A percentile compares a stretch with the other conserved stretches of the same genome.
Evolutionary conservation across 768 basidiomycete genomes (phyloP).

Genomic region (Rhodotorula sphaerocarpa): DNA sequence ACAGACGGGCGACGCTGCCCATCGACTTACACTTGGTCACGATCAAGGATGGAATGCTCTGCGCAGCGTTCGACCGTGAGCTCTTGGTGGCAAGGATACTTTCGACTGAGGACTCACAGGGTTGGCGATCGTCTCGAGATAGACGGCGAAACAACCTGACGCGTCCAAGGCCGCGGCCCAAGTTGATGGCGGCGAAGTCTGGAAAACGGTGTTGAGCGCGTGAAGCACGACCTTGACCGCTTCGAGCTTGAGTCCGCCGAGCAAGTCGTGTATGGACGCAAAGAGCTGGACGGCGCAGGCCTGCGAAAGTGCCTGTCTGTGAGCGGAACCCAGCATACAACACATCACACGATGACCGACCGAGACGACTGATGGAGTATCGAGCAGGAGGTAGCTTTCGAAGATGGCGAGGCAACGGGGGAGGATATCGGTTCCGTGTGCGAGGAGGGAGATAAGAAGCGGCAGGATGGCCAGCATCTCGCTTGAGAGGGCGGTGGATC

Average conservation of each 20-base stretch:
- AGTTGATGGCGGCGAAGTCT: constrained; percentile 54
- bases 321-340: no score
- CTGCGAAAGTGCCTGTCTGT: neutral
- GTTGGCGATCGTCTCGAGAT: constrained; percentile 45
- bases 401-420: constrained; percentile 60
- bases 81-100: neutral
- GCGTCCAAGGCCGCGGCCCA: constrained; percentile 70
- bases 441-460: constrained; percentile 52
- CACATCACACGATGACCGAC: constrained; percentile 47
- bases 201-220: constrained; percentile 55
- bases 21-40: constrained; percentile 54
- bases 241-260: constrained; percentile 55
- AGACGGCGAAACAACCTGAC: constrained; percentile 61
- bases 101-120: no score
- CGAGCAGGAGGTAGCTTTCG: constrained; percentile 71
- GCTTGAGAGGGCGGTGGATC: constrained; percentile 47
- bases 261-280: constrained; percentile 47
- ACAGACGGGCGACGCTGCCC: no score
- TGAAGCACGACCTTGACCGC: constrained; percentile 48
- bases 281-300: constrained; percentile 38
- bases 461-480: constrained; percentile 60
- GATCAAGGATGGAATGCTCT: constrained; percentile 31
- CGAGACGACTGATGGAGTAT: constrained; percentile 56
- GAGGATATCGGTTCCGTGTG: constrained; percentile 63
- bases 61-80: neutral